Percentiles rank a stretch among this genome's conserved stretches.
Evolutionary conservation across 1,139 yeast species (phyloP).

Genomic region (Diutina mesorugosa): DNA sequence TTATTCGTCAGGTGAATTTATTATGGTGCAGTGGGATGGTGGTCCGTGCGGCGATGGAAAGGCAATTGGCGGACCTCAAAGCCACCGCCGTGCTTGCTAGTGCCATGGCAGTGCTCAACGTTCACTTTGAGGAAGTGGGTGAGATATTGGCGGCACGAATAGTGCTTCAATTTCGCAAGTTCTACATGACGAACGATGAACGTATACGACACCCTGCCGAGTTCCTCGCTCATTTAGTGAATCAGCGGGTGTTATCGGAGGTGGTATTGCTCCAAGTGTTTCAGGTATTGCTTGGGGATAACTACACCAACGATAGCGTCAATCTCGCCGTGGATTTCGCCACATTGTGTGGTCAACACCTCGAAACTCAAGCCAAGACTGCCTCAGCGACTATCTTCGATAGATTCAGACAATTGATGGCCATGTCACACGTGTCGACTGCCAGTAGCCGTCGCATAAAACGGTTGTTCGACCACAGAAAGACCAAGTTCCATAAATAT

Average conservation of each 20-base stretch:
- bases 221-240: constrained; percentile 53
- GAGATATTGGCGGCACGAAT: constrained; percentile 40
- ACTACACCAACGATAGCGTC: constrained; percentile 33
- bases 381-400: constrained; percentile 43
- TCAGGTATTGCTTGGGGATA: constrained; percentile 36
- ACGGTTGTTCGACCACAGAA: background rate
- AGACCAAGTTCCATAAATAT: constrained; percentile 36
- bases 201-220: constrained; percentile 27
- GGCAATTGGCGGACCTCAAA: constrained; percentile 28
- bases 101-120: constrained; percentile 46
- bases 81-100: constrained; percentile 40
- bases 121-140: constrained; percentile 63
- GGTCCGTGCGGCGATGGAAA: constrained; percentile 42
- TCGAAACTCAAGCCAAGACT: constrained; percentile 11
- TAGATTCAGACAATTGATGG: constrained; percentile 44
- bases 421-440: constrained; percentile 33
- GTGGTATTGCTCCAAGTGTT: constrained; percentile 52
- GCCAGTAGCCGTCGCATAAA: constrained; percentile 26
- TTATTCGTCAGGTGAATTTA: constrained; percentile 39
- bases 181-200: constrained; percentile 37
- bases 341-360: constrained; percentile 11
- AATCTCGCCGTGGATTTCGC: constrained; percentile 15
- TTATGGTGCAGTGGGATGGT: constrained; percentile 49
- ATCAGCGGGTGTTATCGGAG: constrained; percentile 55
- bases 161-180: constrained; percentile 45